phyloP scores from a whole-genome alignment of 805 yeast genomes.

The Debaryomyces tyrocola region DNA sequence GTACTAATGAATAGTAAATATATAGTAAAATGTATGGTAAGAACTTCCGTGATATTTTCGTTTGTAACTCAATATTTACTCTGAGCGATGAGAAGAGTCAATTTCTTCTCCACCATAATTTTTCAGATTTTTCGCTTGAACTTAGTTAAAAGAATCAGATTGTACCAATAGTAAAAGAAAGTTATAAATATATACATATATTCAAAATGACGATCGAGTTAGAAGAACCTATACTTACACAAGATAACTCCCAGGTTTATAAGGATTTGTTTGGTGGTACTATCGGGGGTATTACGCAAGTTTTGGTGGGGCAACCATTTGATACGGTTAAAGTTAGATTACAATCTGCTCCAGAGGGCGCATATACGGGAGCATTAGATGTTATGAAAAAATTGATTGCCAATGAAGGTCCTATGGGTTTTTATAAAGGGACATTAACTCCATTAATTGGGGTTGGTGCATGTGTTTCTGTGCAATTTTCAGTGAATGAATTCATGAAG shows the following conservation, averaged over 20 bases:
- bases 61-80: too few relatives aligned
- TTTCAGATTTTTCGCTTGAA: too few relatives aligned
- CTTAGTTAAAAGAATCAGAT: neutral
- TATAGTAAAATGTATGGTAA: too few relatives aligned
- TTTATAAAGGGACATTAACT: conserved; percentile 47
- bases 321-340: conserved; percentile 92
- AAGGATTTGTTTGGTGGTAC: conserved; percentile 92
- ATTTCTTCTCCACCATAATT: too few relatives aligned
- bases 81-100: too few relatives aligned
- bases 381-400: conserved; percentile 69
- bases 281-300: conserved; percentile 94
- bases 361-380: conserved; percentile 70
- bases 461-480: conserved; percentile 94
- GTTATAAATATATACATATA: neutral
- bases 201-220: conserved; percentile 40
- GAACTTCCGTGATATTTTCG: too few relatives aligned
- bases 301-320: conserved; percentile 92
- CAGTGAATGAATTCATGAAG: conserved; percentile 93
- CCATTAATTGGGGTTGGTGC: conserved; percentile 74
- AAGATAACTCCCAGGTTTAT: conserved; percentile 45
- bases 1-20: too few relatives aligned
- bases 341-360: conserved; percentile 82
- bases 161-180: neutral
- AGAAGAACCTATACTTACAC: conserved; percentile 40
- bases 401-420: conserved; percentile 40